Percentiles rank a stretch among this genome's conserved stretches.
phyloP scores from a whole-genome alignment of 1,284 basidiomycete species.

The Polyporus tsugae region DNA sequence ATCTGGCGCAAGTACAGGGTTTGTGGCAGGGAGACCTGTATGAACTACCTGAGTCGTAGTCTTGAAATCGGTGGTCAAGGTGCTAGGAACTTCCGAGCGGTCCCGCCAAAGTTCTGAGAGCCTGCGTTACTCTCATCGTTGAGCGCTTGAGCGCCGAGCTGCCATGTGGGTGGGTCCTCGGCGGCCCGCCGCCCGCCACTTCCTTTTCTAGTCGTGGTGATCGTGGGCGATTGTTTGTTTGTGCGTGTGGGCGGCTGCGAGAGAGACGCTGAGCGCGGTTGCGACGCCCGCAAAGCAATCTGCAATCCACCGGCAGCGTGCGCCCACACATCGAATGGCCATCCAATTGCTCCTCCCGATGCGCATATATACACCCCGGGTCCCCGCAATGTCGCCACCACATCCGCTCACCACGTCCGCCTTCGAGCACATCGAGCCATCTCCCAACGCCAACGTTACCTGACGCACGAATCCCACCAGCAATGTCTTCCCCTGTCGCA shows the following conservation, averaged over 20 bases:
- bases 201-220: too few relatives aligned
- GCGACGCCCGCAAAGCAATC: conserved; percentile 5
- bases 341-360: conserved; percentile 15
- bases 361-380: conserved; percentile 18
- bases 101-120: too few relatives aligned
- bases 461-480: neutral
- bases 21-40: neutral
- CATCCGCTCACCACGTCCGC: conserved; percentile 12
- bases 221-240: conserved; percentile 8
- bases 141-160: too few relatives aligned
- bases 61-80: too few relatives aligned
- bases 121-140: too few relatives aligned
- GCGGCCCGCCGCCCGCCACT: too few relatives aligned
- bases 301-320: neutral
- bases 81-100: too few relatives aligned
- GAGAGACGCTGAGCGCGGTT: neutral
- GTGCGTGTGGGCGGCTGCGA: conserved; percentile 4
- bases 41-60: too few relatives aligned
- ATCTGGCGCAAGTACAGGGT: too few relatives aligned
- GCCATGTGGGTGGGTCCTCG: too few relatives aligned
- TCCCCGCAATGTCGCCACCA: conserved; percentile 19
- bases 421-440: neutral
- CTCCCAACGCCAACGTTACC: conserved; percentile 11
- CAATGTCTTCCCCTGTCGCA: conserved; percentile 23
- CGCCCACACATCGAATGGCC: conserved; percentile 13